These are phyloP conservation scores for Mortierella sp. DNA, from an alignment of 371 early-diverging fungal species.

Conservation along the genomic window DNA sequence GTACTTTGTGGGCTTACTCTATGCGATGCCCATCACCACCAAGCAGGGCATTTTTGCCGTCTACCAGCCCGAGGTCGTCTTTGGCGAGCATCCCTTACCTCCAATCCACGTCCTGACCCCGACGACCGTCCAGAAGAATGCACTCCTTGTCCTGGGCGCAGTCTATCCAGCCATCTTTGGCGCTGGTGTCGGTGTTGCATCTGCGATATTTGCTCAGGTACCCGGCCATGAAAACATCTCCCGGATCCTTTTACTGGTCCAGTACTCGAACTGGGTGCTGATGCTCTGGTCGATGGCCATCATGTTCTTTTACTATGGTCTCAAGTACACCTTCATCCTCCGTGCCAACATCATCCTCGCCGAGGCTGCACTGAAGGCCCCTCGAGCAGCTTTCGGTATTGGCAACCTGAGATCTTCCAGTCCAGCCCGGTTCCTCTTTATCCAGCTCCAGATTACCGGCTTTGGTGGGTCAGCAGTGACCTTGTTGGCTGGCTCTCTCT, in stretches of 20 bases:
- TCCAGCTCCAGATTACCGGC: slow-evolving; percentile 55
- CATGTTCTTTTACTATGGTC: slow-evolving; percentile 57
- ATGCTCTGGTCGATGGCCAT: slow-evolving; percentile 54
- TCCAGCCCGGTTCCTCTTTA: slow-evolving; percentile 51
- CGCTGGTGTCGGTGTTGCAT: slow-evolving; percentile 33
- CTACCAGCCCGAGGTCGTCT: slow-evolving; percentile 45
- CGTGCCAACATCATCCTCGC: slow-evolving; percentile 57
- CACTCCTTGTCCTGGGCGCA: slow-evolving; percentile 45
- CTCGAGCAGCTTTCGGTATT: slow-evolving; percentile 50
- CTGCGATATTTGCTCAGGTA: slow-evolving; percentile 31
- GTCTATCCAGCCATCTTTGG: slow-evolving; percentile 47
- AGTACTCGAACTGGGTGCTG: slow-evolving; percentile 53
- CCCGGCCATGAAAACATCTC: slow-evolving; percentile 31
- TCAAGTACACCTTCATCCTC: slow-evolving; percentile 56
- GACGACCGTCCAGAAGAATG: slow-evolving; percentile 45
- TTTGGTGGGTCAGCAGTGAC: slow-evolving; percentile 50
- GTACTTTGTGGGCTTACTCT: slow-evolving; percentile 54
- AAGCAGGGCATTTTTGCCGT: slow-evolving; percentile 49
- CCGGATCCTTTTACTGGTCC: slow-evolving; percentile 29
- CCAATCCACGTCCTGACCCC: slow-evolving; percentile 57
- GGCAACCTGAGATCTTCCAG: slow-evolving; percentile 45
- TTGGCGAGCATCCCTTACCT: slow-evolving; percentile 26
- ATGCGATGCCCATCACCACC: slow-evolving; percentile 55
- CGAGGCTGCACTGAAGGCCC: slow-evolving; percentile 50
- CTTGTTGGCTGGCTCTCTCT: slow-evolving; percentile 44